These are phyloP conservation scores for Narthecium ossifragum DNA, from an alignment of 106 monocot species.

Conservation along the genomic window DNA sequence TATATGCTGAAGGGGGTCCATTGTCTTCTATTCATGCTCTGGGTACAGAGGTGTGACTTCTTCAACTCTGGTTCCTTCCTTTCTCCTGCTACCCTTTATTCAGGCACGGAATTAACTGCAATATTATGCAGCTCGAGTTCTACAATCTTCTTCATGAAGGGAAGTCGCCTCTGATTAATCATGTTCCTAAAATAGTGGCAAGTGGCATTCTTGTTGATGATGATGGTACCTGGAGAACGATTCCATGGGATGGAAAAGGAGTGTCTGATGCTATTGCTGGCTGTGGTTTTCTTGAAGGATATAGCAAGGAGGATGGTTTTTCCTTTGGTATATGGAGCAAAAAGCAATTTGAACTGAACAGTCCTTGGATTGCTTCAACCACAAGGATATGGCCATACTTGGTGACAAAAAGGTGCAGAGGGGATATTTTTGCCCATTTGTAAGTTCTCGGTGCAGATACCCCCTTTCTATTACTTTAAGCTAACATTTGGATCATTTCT, in stretches of 20 bases:
- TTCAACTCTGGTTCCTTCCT: slow-evolving; percentile 4
- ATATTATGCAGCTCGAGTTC: slow-evolving; percentile 73
- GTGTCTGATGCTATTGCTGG: slow-evolving; percentile 43
- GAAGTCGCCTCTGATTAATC: slow-evolving; percentile 48
- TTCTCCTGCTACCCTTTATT: slow-evolving; percentile 1
- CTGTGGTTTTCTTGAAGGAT: slow-evolving; percentile 10
- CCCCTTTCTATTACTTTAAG: neutral
- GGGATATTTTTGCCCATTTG: slow-evolving; percentile 86
- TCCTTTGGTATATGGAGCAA: slow-evolving; percentile 76
- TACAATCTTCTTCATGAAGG: slow-evolving; percentile 53
- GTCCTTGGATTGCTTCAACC: slow-evolving; percentile 10
- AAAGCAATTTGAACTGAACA: slow-evolving; percentile 43
- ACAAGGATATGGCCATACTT: slow-evolving; percentile 69
- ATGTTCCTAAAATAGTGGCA: slow-evolving; percentile 68
- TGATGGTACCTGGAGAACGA: slow-evolving; percentile 33
- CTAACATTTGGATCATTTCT: neutral
- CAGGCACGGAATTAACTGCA: slow-evolving; percentile 7
- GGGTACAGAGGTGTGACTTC: slow-evolving; percentile 72
- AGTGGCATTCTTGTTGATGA: slow-evolving; percentile 69
- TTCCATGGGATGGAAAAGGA: slow-evolving; percentile 72
- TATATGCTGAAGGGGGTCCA: slow-evolving; percentile 80
- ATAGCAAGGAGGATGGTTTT: slow-evolving; percentile 20
- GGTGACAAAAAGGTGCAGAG: slow-evolving; percentile 83
- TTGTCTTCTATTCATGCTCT: slow-evolving; percentile 51
- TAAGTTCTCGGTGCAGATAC: too few relatives aligned